Evolutionary conservation across 208 protist genomes (phyloP), one percentile per base, ranked within the genome.

Genomic region (Crithidia expoeki): DNA sequence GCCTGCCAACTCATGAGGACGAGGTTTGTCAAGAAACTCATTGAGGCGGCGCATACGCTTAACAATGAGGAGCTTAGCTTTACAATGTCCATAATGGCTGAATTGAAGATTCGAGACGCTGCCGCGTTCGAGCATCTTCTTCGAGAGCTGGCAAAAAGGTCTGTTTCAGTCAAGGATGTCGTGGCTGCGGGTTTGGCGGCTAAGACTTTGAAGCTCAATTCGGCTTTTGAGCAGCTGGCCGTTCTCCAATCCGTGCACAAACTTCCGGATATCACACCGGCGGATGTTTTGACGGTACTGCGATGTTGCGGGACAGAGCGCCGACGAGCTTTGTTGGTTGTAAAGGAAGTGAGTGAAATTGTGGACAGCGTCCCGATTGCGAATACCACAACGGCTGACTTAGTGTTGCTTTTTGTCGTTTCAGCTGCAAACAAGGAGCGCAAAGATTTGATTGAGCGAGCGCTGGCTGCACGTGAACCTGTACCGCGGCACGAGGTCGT

Each of bases 21-120:
- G 4, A 52, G 30, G 14, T 10, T 65, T 25, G 44, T 65, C 2
- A 34, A 55, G 59, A 56, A 59, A 17, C 34, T 69, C 11, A 40
- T 76, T 0, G 33, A 33, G 16, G 34, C 55, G 63, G 62, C 55
- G 2, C 12, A 40, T 28, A 34, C 25, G 25, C 55, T 66, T 17
- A 17, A n/a, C 14, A 25, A 52, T 9, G 70, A 68, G 28, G 70
- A 76, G 10, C 55, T 76, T 6, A 28, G 55, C 25, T 34, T 76
- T 28, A 38, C 55, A 30, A 61, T 73, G 49, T 44, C 53, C 25
- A 25, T 60, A 17, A 50, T 79, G 28, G 61, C 66, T 11, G 66
- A 79, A 19, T 49, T 79, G 0, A 6, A 49, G 9, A 51, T 79
- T 59, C 56, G 73, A 17, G 73, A 79, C 30, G 73, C 40, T 46